These are phyloP conservation scores for Papiliotrema laurentii DNA, from an alignment of 1,284 basidiomycete genomes.

Conservation along the genomic window DNA sequence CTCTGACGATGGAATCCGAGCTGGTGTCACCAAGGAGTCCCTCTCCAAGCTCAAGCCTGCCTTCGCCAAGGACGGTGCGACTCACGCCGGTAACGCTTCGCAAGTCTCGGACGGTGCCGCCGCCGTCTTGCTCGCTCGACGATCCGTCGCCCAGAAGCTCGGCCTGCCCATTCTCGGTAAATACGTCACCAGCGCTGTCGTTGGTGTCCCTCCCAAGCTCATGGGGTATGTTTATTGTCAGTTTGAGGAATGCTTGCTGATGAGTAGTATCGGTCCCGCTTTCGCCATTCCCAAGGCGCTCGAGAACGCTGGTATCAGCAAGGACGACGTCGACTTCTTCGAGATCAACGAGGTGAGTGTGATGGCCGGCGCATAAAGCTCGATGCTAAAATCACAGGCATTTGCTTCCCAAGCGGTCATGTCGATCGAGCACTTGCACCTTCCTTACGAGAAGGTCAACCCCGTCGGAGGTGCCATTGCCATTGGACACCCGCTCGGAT, in stretches of 20 bases:
- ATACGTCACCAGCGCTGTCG: constrained; percentile 70
- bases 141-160: constrained; percentile 80
- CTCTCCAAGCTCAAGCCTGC: constrained; percentile 90
- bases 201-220: constrained; percentile 78
- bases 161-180: constrained; percentile 90
- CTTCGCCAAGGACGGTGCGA: constrained; percentile 81
- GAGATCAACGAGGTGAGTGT: constrained; percentile 69
- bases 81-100: constrained; percentile 87
- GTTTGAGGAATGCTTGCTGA: neutral
- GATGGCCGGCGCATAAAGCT: neutral
- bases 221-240: constrained; percentile 59
- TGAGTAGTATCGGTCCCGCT: constrained; percentile 68
- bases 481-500: constrained; percentile 64
- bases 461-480: constrained; percentile 88
- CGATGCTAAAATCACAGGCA: constrained; percentile 47
- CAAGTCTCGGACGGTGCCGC: constrained; percentile 98
- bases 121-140: constrained; percentile 82
- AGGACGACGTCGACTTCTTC: constrained; percentile 82
- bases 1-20: constrained; percentile 85
- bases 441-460: constrained; percentile 77
- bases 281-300: constrained; percentile 84
- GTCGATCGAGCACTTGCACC: constrained; percentile 64
- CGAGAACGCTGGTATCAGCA: constrained; percentile 64
- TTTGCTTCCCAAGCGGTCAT: constrained; percentile 87
- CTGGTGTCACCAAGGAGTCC: constrained; percentile 82